Base-by-base conservation (phyloP, 306 rosid species). In the Castanea sativa region DNA sequence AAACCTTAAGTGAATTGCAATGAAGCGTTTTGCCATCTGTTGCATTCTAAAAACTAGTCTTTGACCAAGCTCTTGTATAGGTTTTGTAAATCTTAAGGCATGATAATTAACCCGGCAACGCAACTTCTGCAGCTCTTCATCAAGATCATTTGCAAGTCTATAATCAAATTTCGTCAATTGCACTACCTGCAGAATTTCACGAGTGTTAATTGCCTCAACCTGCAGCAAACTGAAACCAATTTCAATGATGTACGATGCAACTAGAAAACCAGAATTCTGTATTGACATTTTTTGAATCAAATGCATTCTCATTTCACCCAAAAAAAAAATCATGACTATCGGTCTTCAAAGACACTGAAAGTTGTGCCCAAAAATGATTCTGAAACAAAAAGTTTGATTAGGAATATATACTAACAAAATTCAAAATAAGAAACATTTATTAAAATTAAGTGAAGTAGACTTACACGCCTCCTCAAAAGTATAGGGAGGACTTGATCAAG, bases 61-160 rank as follows among this genome's bases (percentile, higher is more conserved):
- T 63, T 84, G 97, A 71, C 98, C 97, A 71, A 91, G 89, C 77
- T 83, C 87, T 74, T 89, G 87, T 73, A 96, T 91, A 38, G 99
- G 95, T 86, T 96, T 91, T 71, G 94, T 90, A 87, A 93, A 96
- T 83, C 85, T 88, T 73, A 96, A 85, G 58, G 99, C 98, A 73
- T 90, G 99, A 87, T 96, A 91, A 87, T 96, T 96, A 72, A 90
- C 98, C 75, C 98, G 99, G 68, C 99, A 96, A 4, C 99, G 96
- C 77, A 96, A 81, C 88, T 83, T 93, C 80, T 93, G 97, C 76
- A 96, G 90, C 74, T 96, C 97, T 5, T 89, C 91, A 43, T 96
- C 98, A 75, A 96, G 91, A 83, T 90, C 80, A 89, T 85, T 91
- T 56, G 99, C 91, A 77, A 96, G 98, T 85, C 99, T 93, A 71